Conservation (phyloP, 345 rosid genomes). For the Citrus glauca region DNA sequence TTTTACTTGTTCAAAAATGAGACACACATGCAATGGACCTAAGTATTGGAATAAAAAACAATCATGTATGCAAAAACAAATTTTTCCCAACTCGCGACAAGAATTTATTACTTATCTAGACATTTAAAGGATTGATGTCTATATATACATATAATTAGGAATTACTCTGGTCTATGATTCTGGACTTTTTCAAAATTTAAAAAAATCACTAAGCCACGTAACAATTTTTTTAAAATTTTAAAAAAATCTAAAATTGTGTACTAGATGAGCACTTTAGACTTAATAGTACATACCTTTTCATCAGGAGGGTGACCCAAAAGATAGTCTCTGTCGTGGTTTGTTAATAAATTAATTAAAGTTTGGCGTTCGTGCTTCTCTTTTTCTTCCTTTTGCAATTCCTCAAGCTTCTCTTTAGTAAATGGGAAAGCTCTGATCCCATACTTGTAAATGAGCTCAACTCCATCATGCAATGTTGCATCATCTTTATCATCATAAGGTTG, state of each 20-base stretch:
- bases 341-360: slow-evolving; percentile 33
- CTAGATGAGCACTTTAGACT: no score
- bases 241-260: no score
- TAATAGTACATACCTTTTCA: slow-evolving; percentile 27
- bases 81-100: no score
- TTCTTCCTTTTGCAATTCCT: slow-evolving; percentile 39
- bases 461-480: slow-evolving; percentile 31
- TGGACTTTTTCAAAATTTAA: no score
- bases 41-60: neutral
- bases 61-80: neutral
- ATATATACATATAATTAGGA: no score
- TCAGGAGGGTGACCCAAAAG: slow-evolving; percentile 34
- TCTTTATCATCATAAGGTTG: slow-evolving; percentile 38
- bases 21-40: neutral
- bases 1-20: neutral
- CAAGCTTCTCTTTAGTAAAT: slow-evolving; percentile 43
- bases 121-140: no score
- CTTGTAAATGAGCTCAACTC: slow-evolving; percentile 44
- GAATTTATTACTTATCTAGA: no score
- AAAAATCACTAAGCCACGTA: no score
- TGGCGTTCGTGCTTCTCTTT: slow-evolving; percentile 46
- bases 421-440: slow-evolving; percentile 54
- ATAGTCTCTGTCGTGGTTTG: slow-evolving; percentile 36
- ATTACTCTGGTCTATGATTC: no score
- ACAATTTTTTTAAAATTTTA: no score